Conservation (phyloP, 176 grass and related monocot species). For the Tillandsia fasciculata region DNA sequence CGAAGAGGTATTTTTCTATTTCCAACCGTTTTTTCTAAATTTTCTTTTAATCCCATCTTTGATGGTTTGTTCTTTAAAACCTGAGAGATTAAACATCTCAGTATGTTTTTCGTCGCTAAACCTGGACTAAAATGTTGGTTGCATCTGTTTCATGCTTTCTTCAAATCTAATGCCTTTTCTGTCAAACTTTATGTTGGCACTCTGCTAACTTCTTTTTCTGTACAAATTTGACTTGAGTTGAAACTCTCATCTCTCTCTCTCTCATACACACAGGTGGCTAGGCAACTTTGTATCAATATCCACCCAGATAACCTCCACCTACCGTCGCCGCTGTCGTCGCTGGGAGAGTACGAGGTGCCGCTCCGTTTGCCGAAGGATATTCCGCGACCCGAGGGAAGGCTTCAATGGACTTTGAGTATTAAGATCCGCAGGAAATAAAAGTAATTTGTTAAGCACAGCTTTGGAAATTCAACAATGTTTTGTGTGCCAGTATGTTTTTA, state of each 20-base stretch:
- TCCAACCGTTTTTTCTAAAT: background rate
- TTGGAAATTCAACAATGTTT: background rate
- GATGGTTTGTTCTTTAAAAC: background rate
- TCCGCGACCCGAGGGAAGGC: slow-evolving; percentile 62
- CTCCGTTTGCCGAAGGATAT: slow-evolving; percentile 70
- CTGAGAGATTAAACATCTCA: no score
- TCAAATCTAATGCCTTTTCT: no score
- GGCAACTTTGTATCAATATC: slow-evolving; percentile 69
- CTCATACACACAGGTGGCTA: slow-evolving; percentile 38
- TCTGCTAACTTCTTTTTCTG: no score
- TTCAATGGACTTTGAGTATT: slow-evolving; percentile 82
- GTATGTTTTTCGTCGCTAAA: no score
- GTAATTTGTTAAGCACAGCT: background rate
- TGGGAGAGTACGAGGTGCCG: slow-evolving; percentile 80
- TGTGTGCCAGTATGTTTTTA: no score
- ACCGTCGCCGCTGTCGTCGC: slow-evolving; percentile 38
- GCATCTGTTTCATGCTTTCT: no score
- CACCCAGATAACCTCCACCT: slow-evolving; percentile 76
- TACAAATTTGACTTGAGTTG: no score
- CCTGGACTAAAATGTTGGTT: no score
- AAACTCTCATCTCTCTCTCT: no score
- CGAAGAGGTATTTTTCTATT: slow-evolving; percentile 39
- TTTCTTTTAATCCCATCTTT: background rate
- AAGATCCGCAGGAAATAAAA: slow-evolving; percentile 75
- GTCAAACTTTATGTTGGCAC: no score